Evolutionary conservation across 345 rosid species (phyloP), one percentile per base, ranked within the genome.

Genomic region (Dipteronia sinensis): DNA sequence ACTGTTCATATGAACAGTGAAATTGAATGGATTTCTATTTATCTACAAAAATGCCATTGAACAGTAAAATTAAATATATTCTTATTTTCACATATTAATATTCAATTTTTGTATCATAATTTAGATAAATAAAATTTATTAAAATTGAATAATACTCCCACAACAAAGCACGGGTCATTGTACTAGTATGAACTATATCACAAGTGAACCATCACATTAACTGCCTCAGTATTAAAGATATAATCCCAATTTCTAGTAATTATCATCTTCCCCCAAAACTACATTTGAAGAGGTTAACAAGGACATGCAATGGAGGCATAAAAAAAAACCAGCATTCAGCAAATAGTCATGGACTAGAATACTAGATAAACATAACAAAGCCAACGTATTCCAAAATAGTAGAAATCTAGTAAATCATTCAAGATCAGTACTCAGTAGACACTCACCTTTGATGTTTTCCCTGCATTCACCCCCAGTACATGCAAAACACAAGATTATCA

Each of bases 391-490:
- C 27, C 10, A 38, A 10, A 44, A 63, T 46, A 62, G 72, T 3
- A 3, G 44, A 51, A 71, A 20, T 34, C 10, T 38, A 12, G 38
- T 62, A 46, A 78, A 27, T 71, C 69, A 71, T 16, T 38, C 19
- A 23, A 71, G 31, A 65, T 13, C 49, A 4, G 38, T 71, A 72
- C 59, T 13, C 49, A 4, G 38, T 71, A 74, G 17, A 40, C 38
- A 55, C 86, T 82, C 62, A 89, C 92, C 87, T 85, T 85, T 25
- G 92, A 71, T 78, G 94, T 89, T 78, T 87, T 90, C 49, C 94
- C 91, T 90, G 89, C 81, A 80, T 72, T 38, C 64, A 81, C 55
- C 23, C 82, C 82, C 70, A 49, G 27, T 22, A 69, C 80, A 86
- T 73, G 86, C 47, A 79, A 76, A 83, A 77, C 42, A 42, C 2